Evolutionary conservation across 768 basidiomycete genomes (phyloP).

Genomic region (Sarcodon aspratus): DNA sequence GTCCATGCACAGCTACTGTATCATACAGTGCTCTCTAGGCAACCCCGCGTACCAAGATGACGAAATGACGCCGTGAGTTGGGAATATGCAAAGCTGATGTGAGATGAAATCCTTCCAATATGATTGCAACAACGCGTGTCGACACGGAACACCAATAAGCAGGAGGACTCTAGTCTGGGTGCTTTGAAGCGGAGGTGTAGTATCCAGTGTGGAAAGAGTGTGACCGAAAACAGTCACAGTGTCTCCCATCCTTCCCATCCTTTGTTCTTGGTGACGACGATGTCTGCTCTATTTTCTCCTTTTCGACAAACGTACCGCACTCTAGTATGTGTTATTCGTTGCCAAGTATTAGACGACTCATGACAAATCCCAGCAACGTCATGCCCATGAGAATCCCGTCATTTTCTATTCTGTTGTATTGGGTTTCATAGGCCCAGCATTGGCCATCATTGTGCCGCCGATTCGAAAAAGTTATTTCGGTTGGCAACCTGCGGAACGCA

Average conservation of each 20-base stretch:
- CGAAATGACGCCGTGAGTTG: too few relatives aligned
- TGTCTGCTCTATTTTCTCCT: slow-evolving; percentile 33
- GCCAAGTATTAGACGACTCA: not conserved
- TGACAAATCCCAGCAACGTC: slow-evolving; percentile 53
- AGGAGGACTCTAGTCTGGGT: too few relatives aligned
- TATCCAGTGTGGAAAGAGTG: too few relatives aligned
- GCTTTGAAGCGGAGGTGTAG: too few relatives aligned
- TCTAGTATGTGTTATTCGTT: slow-evolving; percentile 10
- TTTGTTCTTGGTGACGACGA: slow-evolving; percentile 12
- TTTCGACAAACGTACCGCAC: slow-evolving; percentile 41
- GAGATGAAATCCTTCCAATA: too few relatives aligned
- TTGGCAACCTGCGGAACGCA: slow-evolving; percentile 52
- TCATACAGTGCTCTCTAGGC: too few relatives aligned
- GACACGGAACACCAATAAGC: too few relatives aligned
- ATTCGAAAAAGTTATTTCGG: slow-evolving; percentile 59
- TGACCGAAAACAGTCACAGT: too few relatives aligned
- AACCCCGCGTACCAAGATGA: too few relatives aligned
- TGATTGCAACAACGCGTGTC: too few relatives aligned
- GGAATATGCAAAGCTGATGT: too few relatives aligned
- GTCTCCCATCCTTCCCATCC: too few relatives aligned
- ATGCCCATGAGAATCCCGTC: slow-evolving; percentile 84
- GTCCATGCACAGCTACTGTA: not conserved
- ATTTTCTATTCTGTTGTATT: slow-evolving; percentile 80
- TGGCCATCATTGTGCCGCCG: slow-evolving; percentile 69
- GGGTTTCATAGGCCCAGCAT: slow-evolving; percentile 63